These are phyloP conservation scores for Fusarium mangiferae DNA, from an alignment of 2,329 filamentous ascomycete species.

Conservation along the genomic window DNA sequence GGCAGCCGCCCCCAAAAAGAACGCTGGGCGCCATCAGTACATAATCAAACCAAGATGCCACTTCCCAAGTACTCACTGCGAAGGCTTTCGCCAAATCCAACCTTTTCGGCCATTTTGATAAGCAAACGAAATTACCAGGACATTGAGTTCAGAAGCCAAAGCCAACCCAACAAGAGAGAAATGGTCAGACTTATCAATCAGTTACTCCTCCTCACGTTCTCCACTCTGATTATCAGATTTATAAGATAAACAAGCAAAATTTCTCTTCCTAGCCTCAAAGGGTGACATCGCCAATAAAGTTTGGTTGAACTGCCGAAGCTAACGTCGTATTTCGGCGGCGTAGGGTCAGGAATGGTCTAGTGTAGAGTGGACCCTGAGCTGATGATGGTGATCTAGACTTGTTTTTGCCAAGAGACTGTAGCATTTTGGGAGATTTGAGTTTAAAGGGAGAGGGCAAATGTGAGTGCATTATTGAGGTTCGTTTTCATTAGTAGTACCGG, in stretches of 20 bases:
- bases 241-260: constrained; percentile 3
- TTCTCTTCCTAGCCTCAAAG: not conserved
- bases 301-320: not conserved
- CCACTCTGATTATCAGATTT: constrained; percentile 24
- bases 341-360: not conserved
- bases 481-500: too few species aligned
- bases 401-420: not conserved
- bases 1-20: constrained; percentile 20
- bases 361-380: not conserved
- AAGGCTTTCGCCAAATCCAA: not conserved
- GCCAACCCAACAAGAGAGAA: not conserved
- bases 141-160: not conserved
- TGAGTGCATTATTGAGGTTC: not conserved
- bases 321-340: not conserved
- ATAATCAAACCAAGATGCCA: rapidly evolving
- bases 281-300: not conserved
- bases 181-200: not conserved
- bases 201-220: not conserved
- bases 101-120: not conserved
- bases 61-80: not conserved
- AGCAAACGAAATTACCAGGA: too few species aligned
- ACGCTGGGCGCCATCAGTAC: not conserved
- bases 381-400: not conserved
- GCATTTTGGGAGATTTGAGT: not conserved
- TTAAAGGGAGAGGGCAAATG: not conserved